Evolutionary conservation across 2,329 filamentous ascomycete species (phyloP).

Genomic region (Spiromastix sp.): DNA sequence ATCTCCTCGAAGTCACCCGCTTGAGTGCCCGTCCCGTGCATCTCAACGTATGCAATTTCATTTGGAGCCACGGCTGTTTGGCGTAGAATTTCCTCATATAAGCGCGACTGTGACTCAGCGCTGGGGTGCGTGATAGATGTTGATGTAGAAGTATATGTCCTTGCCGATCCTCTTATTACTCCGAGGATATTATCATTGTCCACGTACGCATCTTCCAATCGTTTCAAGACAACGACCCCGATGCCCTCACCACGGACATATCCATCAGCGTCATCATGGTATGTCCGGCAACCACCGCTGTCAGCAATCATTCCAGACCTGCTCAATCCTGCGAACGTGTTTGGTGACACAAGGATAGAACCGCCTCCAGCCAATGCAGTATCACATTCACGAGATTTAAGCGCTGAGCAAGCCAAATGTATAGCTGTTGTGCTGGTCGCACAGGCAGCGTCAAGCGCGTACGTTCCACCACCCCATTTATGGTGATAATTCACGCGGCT

Average conservation of each 20-base stretch:
- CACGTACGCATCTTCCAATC: conserved; percentile 63
- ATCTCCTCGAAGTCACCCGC: conserved; percentile 77
- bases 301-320: conserved; percentile 66
- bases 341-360: conserved; percentile 69
- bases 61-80: conserved; percentile 64
- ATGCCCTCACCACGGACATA: conserved; percentile 76
- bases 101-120: conserved; percentile 60
- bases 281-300: conserved; percentile 65
- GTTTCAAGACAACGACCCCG: conserved; percentile 65
- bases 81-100: conserved; percentile 61
- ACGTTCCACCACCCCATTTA: conserved; percentile 63
- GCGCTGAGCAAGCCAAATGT: conserved; percentile 59
- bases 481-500: conserved; percentile 66
- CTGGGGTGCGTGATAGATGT: conserved; percentile 78
- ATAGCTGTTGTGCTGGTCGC: conserved; percentile 64
- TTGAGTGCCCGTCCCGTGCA: conserved; percentile 83
- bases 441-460: conserved; percentile 67
- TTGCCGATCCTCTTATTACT: conserved; percentile 62
- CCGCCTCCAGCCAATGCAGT: conserved; percentile 70
- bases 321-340: conserved; percentile 65
- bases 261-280: conserved; percentile 68
- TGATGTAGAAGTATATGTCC: conserved; percentile 73
- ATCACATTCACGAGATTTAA: conserved; percentile 68
- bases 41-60: conserved; percentile 74
- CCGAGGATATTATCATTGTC: conserved; percentile 62